Evolutionary conservation across 352 stramenopile species (phyloP), one percentile per base, ranked within the genome.

Genomic region (Globisporangium canariense): DNA sequence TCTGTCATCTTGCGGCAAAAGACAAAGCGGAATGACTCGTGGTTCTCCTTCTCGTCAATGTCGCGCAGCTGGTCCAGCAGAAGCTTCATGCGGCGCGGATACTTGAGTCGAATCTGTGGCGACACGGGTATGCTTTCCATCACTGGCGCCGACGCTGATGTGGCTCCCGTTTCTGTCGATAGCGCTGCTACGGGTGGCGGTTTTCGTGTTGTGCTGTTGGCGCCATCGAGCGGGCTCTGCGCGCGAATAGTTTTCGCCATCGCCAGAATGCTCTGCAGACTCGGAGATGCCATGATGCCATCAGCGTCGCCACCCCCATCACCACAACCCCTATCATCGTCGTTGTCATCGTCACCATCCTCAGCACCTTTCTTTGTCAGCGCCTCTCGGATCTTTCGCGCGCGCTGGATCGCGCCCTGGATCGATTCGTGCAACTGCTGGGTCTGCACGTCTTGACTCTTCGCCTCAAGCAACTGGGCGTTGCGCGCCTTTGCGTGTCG

Each of bases 1-100:
- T 88, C 75, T 8, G n/a, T 79, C 68, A 88, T 77, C 54, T 74
- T 78, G 36, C 75, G 77, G 61, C 75, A 85, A 59, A 89, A 91
- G 9, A 49, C 58, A 46, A 66, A 67, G 22, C 75, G 79, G 25
- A 75, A 80, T 22, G 77, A 76, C n/a, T 73, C 58, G 40, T 77
- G 59, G 9, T 16, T 45, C 25, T 86, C 71, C 32, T 70, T 74
- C 10, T 60, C 36, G 4, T 64, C 57, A 46, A 75, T 49, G 9
- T 83, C 76, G 10, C 70, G 55, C 1, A 86, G 45, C 11, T 79
- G 68, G 25, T 70, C 69, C 54, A 89, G 67, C 59, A 86, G 34
- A 22, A 60, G 49, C 53, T 81, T 84, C 52, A 89, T 64, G 16
- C 77, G 73, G 18, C 68, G 70, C n/a, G 75, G 79, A 51, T 87